Base-by-base conservation (phyloP, 2,329 filamentous ascomycete genomes). In the Aureobasidium lini region DNA sequence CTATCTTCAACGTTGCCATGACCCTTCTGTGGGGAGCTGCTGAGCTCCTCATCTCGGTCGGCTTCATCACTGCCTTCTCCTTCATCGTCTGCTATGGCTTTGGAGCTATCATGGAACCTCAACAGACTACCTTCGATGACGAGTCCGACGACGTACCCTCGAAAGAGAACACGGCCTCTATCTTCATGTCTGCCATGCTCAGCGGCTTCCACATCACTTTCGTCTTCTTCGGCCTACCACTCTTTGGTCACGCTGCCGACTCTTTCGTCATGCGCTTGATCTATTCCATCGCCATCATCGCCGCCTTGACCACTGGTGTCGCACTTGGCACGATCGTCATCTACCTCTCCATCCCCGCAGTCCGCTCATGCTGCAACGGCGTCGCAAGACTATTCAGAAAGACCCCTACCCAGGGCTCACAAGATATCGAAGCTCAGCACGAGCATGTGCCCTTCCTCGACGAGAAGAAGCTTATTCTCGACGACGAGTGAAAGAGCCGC, bases 211-310 rank as follows among this genome's bases (percentile, higher is more conserved):
- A 59, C 57, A 44, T 53, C 47, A 59, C 47, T 0, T 46, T 53
- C n/a, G 47, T 59, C 37, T 59, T 59, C 40, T 59, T 59, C 40
- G 57, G 57, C 11, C 57, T 59, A 1, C 47, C 46, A 6, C 40
- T 59, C 4, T 48, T 59, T 32, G 57, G 57, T 16, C 48, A 52
- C 34, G 47, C 46, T 31, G 39, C 46, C 40, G 57, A 59, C 18
- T 46, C 57, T 36, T 59, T 59, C 40, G 46, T 40, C 32, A 46
- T 59, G 37, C 46, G 47, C 10, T 29, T 59, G 3, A 44, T 59
- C 57, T 52, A 52, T 11, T 59, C 57, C 6, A 43, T 37, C 47
- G 57, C 57, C 40, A 46, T 59, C 18, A 44, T 59, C 9, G 47
- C 57, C 23, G 57, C 47, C 23, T 34, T 52, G 40, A 59, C 57